These are phyloP conservation scores for Darksidea phi DNA, from an alignment of 495 filamentous ascomycete genomes.

Conservation along the genomic window DNA sequence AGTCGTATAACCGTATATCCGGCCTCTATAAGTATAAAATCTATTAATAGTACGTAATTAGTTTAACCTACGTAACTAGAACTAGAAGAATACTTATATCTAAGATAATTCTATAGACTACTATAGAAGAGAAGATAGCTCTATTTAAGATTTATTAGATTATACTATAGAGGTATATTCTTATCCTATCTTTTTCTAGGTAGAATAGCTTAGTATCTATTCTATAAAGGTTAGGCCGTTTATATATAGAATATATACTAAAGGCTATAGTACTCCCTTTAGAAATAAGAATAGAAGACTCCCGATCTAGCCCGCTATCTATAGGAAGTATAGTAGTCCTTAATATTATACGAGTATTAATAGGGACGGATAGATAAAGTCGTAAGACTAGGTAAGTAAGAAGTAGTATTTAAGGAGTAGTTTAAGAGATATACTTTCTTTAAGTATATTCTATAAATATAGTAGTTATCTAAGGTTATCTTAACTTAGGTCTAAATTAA, in stretches of 20 bases:
- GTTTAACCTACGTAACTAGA: constrained; percentile 37
- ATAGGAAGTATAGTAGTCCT: constrained; percentile 3
- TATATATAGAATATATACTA: constrained; percentile 13
- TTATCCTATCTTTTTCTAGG: constrained; percentile 11
- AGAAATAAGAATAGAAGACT: constrained; percentile 6
- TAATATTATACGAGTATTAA: constrained; percentile 8
- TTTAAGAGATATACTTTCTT: constrained; percentile 15
- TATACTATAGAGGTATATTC: constrained; percentile 11
- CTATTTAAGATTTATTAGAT: constrained; percentile 18
- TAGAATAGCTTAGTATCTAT: constrained; percentile 2
- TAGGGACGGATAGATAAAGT: constrained; percentile 20
- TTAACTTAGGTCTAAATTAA: constrained; percentile 38
- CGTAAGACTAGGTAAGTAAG: constrained; percentile 17
- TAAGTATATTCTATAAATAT: constrained; percentile 32
- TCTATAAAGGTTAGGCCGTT: constrained; percentile 7
- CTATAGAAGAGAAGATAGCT: constrained; percentile 42
- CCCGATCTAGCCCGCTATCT: constrained; percentile 1
- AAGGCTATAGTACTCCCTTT: constrained; percentile 35
- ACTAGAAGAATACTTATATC: constrained; percentile 11
- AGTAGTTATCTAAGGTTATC: constrained; percentile 45
- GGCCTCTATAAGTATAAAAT: constrained; percentile 46
- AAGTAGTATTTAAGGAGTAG: not conserved
- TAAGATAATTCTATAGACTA: constrained; percentile 39
- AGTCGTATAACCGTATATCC: constrained; percentile 45
- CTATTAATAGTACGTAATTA: constrained; percentile 40